These are phyloP conservation scores for Phytophthora cryptogea DNA, from an alignment of 352 stramenopile species.

Conservation along the genomic window DNA sequence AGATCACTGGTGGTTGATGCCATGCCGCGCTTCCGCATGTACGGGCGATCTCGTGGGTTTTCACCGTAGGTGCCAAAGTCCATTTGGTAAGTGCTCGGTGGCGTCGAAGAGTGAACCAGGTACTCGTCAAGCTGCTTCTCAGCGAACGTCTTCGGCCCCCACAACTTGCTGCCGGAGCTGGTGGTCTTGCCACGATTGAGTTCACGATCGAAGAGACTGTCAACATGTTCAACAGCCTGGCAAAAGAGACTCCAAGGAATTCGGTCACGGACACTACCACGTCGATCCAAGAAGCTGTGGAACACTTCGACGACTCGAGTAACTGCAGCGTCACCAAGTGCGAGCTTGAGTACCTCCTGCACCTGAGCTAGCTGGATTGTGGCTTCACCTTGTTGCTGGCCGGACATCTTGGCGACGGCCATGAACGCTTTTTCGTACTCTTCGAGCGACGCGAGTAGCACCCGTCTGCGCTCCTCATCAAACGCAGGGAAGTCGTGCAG, in stretches of 20 bases:
- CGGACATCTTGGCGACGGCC: conserved; percentile 25
- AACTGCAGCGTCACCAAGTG: conserved; percentile 36
- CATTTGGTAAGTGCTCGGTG: conserved; percentile 69
- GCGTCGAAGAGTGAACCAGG: conserved; percentile 64
- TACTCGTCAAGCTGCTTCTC: conserved; percentile 27
- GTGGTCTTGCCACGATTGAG: conserved; percentile 27
- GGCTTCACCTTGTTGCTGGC: conserved; percentile 36
- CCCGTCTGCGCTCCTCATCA: conserved; percentile 47
- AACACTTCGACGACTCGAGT: conserved; percentile 50
- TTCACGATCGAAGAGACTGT: conserved; percentile 45
- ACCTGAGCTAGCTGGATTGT: conserved; percentile 58
- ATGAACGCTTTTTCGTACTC: conserved; percentile 59
- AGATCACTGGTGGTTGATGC: conserved; percentile 78
- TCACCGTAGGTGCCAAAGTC: conserved; percentile 77
- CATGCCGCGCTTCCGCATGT: conserved; percentile 80
- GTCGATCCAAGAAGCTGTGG: conserved; percentile 50
- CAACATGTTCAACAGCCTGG: conserved; percentile 44
- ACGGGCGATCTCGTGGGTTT: conserved; percentile 62
- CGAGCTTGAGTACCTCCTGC: conserved; percentile 47
- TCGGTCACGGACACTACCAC: conserved; percentile 38
- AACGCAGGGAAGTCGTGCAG: conserved; percentile 64
- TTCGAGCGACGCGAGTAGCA: conserved; percentile 38
- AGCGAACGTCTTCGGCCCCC: conserved; percentile 20
- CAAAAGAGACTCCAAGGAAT: conserved; percentile 62
- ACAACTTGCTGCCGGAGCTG: conserved; percentile 17